These are phyloP conservation scores for Gamsiella multidivaricata DNA, from an alignment of 192 early-diverging fungal species.

Conservation along the genomic window DNA sequence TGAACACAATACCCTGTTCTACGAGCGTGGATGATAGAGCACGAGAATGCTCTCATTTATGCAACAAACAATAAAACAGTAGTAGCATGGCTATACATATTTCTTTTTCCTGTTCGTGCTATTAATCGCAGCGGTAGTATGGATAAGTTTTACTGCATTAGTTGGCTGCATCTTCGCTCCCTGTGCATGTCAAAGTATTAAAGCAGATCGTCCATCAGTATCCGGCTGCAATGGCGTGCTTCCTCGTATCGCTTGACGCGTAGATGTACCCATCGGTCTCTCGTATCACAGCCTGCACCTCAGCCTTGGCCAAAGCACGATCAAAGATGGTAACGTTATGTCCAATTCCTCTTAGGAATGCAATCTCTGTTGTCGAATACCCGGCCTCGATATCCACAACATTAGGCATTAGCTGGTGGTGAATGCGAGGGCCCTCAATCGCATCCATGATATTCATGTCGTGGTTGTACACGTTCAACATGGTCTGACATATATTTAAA, in stretches of 20 bases:
- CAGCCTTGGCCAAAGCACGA: slow-evolving; percentile 44
- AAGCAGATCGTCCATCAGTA: slow-evolving; percentile 39
- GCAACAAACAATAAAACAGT: no score
- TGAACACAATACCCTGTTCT: no score
- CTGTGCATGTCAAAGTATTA: not conserved
- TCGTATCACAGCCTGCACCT: slow-evolving; percentile 67
- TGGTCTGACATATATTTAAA: slow-evolving; percentile 54
- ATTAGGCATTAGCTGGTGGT: slow-evolving; percentile 93
- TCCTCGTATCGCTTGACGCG: slow-evolving; percentile 73
- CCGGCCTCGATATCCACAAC: slow-evolving; percentile 39
- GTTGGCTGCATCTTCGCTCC: no score
- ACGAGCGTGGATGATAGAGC: no score
- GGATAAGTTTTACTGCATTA: no score
- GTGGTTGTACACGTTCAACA: slow-evolving; percentile 83
- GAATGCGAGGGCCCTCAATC: slow-evolving; percentile 78
- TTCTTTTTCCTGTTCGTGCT: no score
- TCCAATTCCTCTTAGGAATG: slow-evolving; percentile 19
- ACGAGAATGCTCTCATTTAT: no score
- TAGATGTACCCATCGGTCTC: slow-evolving; percentile 58
- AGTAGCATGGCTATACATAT: no score
- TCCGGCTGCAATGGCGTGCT: slow-evolving; percentile 71
- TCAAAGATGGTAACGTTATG: slow-evolving; percentile 51
- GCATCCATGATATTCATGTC: slow-evolving; percentile 74
- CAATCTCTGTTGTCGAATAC: slow-evolving; percentile 12
- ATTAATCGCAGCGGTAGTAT: no score